phyloP scores from a whole-genome alignment of 345 rosid species.

The Erucastrum elatum region DNA sequence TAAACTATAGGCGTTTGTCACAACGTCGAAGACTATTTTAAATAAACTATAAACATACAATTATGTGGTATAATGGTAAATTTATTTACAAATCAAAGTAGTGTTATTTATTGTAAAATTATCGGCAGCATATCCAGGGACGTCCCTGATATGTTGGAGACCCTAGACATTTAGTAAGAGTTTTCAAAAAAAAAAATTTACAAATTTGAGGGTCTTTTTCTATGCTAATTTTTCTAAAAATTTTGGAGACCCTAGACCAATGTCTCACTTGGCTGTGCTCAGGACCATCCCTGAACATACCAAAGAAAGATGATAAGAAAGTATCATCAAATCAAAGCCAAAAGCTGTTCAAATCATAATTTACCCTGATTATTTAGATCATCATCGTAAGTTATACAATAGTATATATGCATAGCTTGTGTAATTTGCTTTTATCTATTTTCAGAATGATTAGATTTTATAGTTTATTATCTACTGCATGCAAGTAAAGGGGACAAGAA shows the following conservation, averaged over 20 bases:
- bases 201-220: too few relatives aligned
- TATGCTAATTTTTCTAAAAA: too few relatives aligned
- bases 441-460: neutral
- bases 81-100: neutral
- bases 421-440: neutral
- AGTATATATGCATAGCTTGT: neutral
- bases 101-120: neutral
- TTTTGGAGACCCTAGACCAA: too few relatives aligned
- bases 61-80: neutral
- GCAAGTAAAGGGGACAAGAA: slow-evolving; percentile 30
- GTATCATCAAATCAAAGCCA: neutral
- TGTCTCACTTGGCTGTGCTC: too few relatives aligned
- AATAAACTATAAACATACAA: neutral
- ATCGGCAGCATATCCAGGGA: neutral
- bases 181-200: too few relatives aligned
- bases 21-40: neutral
- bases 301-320: neutral
- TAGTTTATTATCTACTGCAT: neutral
- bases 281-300: too few relatives aligned
- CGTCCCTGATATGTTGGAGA: too few relatives aligned
- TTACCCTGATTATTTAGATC: neutral
- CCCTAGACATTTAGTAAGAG: too few relatives aligned
- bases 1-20: neutral
- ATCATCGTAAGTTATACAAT: neutral
- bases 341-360: neutral